A percentile compares a stretch with the other conserved stretches of the same genome.
phyloP scores from a whole-genome alignment of 2,329 filamentous ascomycete species.

The Clarireedia monteithiana region DNA sequence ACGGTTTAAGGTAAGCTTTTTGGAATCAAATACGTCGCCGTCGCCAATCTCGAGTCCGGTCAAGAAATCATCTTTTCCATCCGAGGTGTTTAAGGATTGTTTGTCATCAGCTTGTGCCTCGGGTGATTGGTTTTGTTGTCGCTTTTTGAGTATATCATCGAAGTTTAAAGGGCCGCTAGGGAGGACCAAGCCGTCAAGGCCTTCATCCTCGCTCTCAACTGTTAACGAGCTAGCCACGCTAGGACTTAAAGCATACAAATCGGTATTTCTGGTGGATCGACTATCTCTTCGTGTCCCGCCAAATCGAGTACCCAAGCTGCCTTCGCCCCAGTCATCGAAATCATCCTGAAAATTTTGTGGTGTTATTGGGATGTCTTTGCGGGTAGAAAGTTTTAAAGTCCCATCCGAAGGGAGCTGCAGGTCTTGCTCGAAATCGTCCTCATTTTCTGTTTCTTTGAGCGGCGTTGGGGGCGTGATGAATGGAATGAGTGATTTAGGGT shows the following conservation, averaged over 20 bases:
- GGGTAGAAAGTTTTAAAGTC: constrained; percentile 51
- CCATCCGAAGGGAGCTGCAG: constrained; percentile 63
- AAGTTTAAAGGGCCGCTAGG: constrained; percentile 81
- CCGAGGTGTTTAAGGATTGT: constrained; percentile 20
- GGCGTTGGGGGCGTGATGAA: constrained; percentile 49
- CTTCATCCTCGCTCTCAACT: constrained; percentile 87
- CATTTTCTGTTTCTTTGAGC: constrained; percentile 35
- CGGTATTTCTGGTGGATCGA: constrained; percentile 77
- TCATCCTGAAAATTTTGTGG: constrained; percentile 60
- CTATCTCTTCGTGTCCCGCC: constrained; percentile 76
- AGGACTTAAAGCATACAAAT: constrained; percentile 81
- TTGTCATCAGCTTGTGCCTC: constrained; percentile 38
- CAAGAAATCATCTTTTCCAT: constrained; percentile 66
- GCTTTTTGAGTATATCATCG: constrained; percentile 65
- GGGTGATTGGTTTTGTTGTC: constrained; percentile 54
- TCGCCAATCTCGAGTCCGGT: constrained; percentile 81
- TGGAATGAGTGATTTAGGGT: constrained; percentile 43
- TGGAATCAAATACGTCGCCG: constrained; percentile 71
- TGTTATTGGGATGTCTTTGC: constrained; percentile 54
- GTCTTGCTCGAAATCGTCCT: constrained; percentile 66
- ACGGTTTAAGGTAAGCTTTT: constrained; percentile 77
- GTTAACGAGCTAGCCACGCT: constrained; percentile 89
- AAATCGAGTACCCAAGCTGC: constrained; percentile 83
- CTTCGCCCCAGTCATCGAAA: constrained; percentile 87
- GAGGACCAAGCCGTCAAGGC: constrained; percentile 79